A percentile compares a stretch with the other conserved stretches of the same genome.
Conservation (phyloP, 129 eudicot species). For the Flaveria bidentis region DNA sequence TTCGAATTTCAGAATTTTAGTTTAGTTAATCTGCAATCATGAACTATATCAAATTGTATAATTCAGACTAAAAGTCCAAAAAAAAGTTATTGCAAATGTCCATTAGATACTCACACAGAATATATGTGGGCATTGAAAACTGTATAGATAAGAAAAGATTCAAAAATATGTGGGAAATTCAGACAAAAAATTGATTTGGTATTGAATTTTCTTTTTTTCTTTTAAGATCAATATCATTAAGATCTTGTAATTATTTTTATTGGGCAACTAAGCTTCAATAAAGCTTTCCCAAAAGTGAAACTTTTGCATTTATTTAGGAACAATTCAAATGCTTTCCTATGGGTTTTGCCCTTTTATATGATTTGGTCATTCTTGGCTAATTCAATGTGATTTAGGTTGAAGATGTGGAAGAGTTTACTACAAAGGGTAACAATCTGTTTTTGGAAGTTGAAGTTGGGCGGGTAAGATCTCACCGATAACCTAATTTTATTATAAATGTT, state of each 20-base stretch:
- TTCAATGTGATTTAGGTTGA: slow-evolving; percentile 56
- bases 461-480: slow-evolving; percentile 35
- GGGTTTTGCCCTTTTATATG: background rate
- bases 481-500: background rate
- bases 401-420: slow-evolving; percentile 58
- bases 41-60: too few relatives aligned
- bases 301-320: background rate
- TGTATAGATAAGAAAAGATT: background rate
- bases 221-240: background rate
- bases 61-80: too few relatives aligned
- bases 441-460: slow-evolving; percentile 61
- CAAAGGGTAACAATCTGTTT: slow-evolving; percentile 58
- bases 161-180: too few relatives aligned
- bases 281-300: background rate
- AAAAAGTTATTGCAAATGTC: too few relatives aligned
- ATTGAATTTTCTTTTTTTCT: too few relatives aligned
- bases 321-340: background rate
- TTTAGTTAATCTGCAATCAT: too few relatives aligned
- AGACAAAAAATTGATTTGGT: too few relatives aligned
- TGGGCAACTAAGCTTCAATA: background rate
- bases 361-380: background rate
- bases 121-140: background rate
- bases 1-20: too few relatives aligned
- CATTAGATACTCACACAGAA: background rate
- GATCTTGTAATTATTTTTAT: background rate